A percentile compares a stretch with the other conserved stretches of the same genome.
These are phyloP conservation scores for Plasmodium relictum DNA, from an alignment of 169 alveolate genomes.

Conservation along the genomic window DNA sequence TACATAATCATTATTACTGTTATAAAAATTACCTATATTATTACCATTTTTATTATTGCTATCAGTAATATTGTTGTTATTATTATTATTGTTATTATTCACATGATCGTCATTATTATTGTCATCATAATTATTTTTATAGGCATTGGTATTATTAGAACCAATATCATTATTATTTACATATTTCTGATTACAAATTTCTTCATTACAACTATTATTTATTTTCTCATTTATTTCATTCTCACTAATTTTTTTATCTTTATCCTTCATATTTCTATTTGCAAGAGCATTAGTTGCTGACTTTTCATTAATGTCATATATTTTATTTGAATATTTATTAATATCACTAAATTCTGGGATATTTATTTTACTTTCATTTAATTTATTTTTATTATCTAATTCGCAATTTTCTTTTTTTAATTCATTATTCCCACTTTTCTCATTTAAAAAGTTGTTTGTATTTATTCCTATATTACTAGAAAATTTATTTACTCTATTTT, in stretches of 20 bases:
- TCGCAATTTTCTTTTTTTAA: too few relatives aligned
- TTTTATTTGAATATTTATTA: too few relatives aligned
- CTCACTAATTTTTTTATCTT: not conserved
- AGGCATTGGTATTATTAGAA: not conserved
- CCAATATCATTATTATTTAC: not conserved
- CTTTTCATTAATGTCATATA: not conserved
- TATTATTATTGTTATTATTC: too few relatives aligned
- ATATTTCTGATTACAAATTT: not conserved
- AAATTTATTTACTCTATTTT: too few relatives aligned
- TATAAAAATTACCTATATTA: not conserved
- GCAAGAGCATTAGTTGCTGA: not conserved
- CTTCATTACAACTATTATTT: not conserved
- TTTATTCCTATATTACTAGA: too few relatives aligned
- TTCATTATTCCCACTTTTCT: too few relatives aligned
- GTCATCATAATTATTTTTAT: not conserved
- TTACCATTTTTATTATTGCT: too few relatives aligned
- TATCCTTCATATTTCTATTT: not conserved
- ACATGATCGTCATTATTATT: not conserved
- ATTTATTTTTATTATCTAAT: too few relatives aligned
- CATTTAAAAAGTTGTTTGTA: too few relatives aligned
- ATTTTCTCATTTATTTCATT: not conserved
- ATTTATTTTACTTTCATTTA: too few relatives aligned
- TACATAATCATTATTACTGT: not conserved
- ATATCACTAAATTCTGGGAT: too few relatives aligned
- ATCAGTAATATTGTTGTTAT: not conserved